phyloP scores from a whole-genome alignment of 176 grass and related monocot genomes.

The Microstegium vimineum region DNA sequence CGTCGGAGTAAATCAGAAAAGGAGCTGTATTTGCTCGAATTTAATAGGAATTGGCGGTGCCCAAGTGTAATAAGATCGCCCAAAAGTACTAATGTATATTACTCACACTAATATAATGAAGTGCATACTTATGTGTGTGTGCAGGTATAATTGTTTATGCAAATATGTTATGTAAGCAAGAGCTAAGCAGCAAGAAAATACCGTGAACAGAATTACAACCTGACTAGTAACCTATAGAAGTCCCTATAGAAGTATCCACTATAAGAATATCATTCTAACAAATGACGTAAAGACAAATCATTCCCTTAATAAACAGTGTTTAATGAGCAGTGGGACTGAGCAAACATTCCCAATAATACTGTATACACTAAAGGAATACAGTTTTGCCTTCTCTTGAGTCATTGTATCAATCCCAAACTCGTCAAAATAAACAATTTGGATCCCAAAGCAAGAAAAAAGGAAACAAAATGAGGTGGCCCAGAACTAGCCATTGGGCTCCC shows the following conservation, averaged over 20 bases:
- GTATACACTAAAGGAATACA: not conserved
- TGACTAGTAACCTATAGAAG: not conserved
- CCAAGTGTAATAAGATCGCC: constrained; percentile 16
- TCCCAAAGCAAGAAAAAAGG: not conserved
- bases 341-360: not conserved
- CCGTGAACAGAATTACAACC: not conserved
- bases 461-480: not conserved
- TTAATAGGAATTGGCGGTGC: constrained; percentile 13
- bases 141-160: not conserved
- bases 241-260: not conserved
- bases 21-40: constrained; percentile 34
- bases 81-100: constrained; percentile 20
- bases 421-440: not conserved
- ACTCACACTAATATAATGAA: constrained; percentile 22
- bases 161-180: not conserved
- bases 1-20: constrained; percentile 40
- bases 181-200: not conserved
- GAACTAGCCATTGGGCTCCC: not conserved
- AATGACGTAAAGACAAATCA: not conserved
- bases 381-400: not conserved
- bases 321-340: not conserved
- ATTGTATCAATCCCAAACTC: no score
- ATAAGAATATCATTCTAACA: not conserved
- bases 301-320: not conserved
- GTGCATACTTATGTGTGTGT: not conserved